Evolutionary conservation across 306 rosid species (phyloP), one percentile per base, ranked within the genome.

Genomic region (Rosa persica): DNA sequence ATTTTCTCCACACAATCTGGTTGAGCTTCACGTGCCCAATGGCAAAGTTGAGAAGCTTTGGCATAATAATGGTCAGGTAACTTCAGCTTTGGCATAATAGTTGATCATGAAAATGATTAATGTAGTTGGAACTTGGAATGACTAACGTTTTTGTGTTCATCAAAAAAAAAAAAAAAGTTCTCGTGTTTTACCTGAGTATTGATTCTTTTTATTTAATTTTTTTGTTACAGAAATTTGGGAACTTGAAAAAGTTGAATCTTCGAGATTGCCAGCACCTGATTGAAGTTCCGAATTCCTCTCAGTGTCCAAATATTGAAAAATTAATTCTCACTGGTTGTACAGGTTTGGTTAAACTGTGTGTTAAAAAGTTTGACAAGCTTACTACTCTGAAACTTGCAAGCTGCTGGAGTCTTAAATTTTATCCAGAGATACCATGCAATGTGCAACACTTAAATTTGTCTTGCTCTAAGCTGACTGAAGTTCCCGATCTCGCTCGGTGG

Each of bases 1-100:
- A 42, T 64, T 74, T 51, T 62, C 30, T 47, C 62, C 51, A n/a
- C 22, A 15, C 57, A 72, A 72, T 49, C 81, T 82, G 30, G 66
- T 77, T 27, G 65, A 30, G 52, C 62, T 82, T 66, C 38, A n/a
- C 39, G 51, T 77, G 71, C 48, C 30, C 15, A 0, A 36, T 11
- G 16, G 76, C 43, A 6, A 9, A 13, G 65, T 73, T 20, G 0
- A 73, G 30, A 23, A 38, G 5, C 66, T 73, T 34, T 52, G 48
- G 65, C 6, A 16, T 3, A 61, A 16, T 3, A 61, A 40, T 8
- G 66, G 57, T 9, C 30, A 52, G 76, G 76, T 73, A 73, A 51
- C 57, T 1, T 51, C 57, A 51, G 52, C 13, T 47, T 47, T n/a
- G n/a, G n/a, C n/a, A n/a, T n/a, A n/a, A n/a, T n/a, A n/a, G 4